Evolutionary conservation across 2,329 filamentous ascomycete species (phyloP), one percentile per base, ranked within the genome.

Genomic region (Penicillium paneum): DNA sequence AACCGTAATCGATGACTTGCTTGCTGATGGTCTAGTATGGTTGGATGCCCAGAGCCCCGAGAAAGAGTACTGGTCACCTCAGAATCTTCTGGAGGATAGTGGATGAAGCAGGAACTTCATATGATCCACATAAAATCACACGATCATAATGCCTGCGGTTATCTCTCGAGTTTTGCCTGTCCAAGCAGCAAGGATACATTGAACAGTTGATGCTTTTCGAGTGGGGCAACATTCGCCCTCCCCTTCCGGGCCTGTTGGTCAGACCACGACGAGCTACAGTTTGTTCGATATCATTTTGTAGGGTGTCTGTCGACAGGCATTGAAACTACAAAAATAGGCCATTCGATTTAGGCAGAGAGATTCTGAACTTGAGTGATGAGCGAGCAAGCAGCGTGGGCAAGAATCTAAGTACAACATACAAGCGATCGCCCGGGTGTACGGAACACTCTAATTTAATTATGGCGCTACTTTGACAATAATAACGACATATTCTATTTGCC

Each of bases 11-110:
- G 91, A 97, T 58, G 94, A 99, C 72, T 77, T 99, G 32, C 80
- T 97, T 48, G 86, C 87, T 0, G 91, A 95, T 66, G 91, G 91
- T 49, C 83, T 99, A 78, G 84, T 99, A 13, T 99, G 94, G 94
- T 85, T 97, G 6, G 94, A 99, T 73, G 85, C 84, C 62, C 91
- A 97, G 75, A 86, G 81, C 32, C 80, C 83, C 8, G 93, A 97
- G 76, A 91, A 87, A 73, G 92, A 97, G 74, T 99, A 97, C 67
- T 99, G 94, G 94, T 79, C 77, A 26, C 77, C 77, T 8, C 76
- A 78, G 55, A 73, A 73, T 48, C 61, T 78, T 13, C 61, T 78
- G 12, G 74, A 72, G 56, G 74, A 77, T 51, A 73, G 68, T 54
- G 67, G 70, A 35, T 76, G 66, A 75, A 26, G 17, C 8, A 28